Conservation (phyloP, 106 monocot genomes). For the Ottelia alismoides region DNA sequence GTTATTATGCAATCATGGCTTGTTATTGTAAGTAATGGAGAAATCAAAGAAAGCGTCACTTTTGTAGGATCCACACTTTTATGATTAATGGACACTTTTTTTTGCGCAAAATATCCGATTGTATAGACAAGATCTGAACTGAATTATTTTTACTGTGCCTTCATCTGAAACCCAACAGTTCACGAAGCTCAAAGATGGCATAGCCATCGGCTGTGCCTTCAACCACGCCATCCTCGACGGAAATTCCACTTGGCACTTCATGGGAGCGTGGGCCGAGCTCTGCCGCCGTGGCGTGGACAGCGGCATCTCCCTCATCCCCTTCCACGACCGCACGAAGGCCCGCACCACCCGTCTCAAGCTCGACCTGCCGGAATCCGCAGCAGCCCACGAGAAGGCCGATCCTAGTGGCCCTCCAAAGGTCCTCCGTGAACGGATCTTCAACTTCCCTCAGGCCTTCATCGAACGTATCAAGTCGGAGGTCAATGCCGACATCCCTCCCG, state of each 20-base stretch:
- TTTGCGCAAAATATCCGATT: no score
- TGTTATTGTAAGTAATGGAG: no score
- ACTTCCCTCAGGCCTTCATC: constrained; percentile 44
- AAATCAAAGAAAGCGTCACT: no score
- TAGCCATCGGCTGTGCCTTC: constrained; percentile 82
- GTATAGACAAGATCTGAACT: no score
- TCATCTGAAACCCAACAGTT: constrained; percentile 32
- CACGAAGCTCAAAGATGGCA: constrained; percentile 75
- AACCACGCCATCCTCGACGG: constrained; percentile 97
- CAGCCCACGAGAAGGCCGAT: constrained; percentile 67
- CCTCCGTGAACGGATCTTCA: constrained; percentile 60
- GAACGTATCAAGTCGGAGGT: constrained; percentile 34
- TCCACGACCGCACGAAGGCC: constrained; percentile 60
- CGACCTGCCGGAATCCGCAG: constrained; percentile 45
- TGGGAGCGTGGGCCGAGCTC: constrained; percentile 77
- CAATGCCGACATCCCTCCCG: constrained; percentile 30
- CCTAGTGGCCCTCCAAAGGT: constrained; percentile 36
- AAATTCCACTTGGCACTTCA: constrained; percentile 87
- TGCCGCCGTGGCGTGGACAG: constrained; percentile 24
- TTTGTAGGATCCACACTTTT: no score
- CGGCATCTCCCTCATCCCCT: constrained; percentile 25
- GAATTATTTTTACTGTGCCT: no score
- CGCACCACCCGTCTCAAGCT: constrained; percentile 43
- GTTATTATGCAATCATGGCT: no score
- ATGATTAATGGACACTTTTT: no score